Evolutionary conservation across 2,329 filamentous ascomycete species (phyloP), one percentile per base, ranked within the genome.

Genomic region (Aspergillus sp.): DNA sequence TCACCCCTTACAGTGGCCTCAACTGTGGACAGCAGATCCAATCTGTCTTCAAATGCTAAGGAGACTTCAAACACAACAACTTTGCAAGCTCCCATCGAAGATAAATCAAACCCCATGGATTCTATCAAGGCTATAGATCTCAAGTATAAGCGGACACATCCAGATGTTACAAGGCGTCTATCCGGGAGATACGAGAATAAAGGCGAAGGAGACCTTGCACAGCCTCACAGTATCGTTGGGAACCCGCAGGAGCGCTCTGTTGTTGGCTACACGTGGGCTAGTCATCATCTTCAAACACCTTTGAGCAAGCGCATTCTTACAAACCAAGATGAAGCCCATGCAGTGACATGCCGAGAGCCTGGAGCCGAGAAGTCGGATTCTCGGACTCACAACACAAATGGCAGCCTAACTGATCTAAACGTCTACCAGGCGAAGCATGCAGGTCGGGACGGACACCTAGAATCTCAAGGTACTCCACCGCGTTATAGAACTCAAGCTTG

Each of bases 1-100:
- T 76, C 74, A 12, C 73, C 73, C 21, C 67, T 76, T 28, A 65
- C 73, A 8, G 65, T 65, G 43, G 67, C 69, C 13, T 62, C 70
- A 39, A 65, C 65, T 21, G 61, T 61, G 19, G 66, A 55, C 7
- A 32, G 60, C n/a, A 63, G 63, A 9, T 36, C 38, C 25, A 45
- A 62, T 51, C 38, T 45, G 5, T 17, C 19, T 28, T 43, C 51
- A 5, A 19, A 41, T 3, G 15, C 47, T 17, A 39, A 15, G 55
- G 32, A 38, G 13, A 17, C 55, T 32, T 36, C 57, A 57, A 25
- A 51, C 51, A 28, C 52, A n/a, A 17, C 5, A 32, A 4, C 23
- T 30, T 32, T 32, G 8, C 47, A 50, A 28, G n/a, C 25, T n/a
- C 32, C 15, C 2, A 28, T 9, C 30, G 25, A 30, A 6, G n/a